Evolutionary conservation across 345 rosid genomes (phyloP), one percentile per base, ranked within the genome.

Genomic region (Passiflora organensis): DNA sequence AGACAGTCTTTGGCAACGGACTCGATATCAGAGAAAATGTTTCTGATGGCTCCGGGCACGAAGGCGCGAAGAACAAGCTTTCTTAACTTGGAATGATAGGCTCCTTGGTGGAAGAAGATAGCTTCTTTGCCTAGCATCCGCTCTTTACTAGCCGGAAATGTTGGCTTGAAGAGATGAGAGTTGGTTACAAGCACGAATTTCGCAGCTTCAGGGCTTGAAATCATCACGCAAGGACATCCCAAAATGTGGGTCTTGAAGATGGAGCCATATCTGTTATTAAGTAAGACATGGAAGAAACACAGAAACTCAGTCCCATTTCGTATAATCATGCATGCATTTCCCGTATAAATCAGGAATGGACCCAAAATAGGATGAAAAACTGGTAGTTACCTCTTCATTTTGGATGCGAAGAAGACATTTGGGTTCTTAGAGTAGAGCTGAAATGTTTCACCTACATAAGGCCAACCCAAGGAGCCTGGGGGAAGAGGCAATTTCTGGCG

Each of bases 351-450:
- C 1, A 32, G 21, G 5, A 2, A 19, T 22, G 13, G 32, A 6
- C 5, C 6, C 10, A 28, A 6, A 1, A n/a, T 5, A 0, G n/a
- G 32, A n/a, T 41, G 5, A 43, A 37, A 45, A 42, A 6, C 20
- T 12, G 32, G 8, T 19, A 61, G 28, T 28, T 41, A 84, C 91
- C 80, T 81, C 38, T 72, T 77, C 13, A 74, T 72, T 63, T 89
- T 89, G 0, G 84, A 73, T 13, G 89, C 78, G 58, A 89, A 86
- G 80, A 89, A 89, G 68, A 76, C 73, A 69, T 82, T 84, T 6
- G 97, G 97, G 84, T 89, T 71, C 50, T 86, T 95, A 13, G 97
- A 89, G 76, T 89, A 89, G 51, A 89, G 86, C 16, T 89, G 86
- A 32, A 86, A 81, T 12, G 97, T 89, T 50, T 89, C 95, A 0